Evolutionary conservation across 2,329 filamentous ascomycete species (phyloP), one percentile per base, ranked within the genome.

Genomic region (Grosmannia huntii): DNA sequence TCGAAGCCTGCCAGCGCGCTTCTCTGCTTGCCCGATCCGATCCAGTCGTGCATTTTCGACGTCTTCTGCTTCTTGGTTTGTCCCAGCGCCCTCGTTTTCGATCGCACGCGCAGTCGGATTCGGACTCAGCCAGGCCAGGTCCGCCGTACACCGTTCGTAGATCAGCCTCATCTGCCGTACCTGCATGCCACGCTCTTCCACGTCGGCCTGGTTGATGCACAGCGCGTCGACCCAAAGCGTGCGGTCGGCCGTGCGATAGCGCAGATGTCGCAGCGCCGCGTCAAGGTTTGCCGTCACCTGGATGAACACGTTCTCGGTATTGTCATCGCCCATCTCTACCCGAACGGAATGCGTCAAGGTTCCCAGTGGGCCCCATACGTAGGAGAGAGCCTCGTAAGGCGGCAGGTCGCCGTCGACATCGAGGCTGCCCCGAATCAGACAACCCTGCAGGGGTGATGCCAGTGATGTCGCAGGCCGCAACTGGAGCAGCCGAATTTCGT

Each of bases 191-290:
- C 61, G 60, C 46, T 64, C 62, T 31, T 27, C 46, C 5, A 27
- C 21, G 53, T 62, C 59, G 21, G 31, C n/a, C 56, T 62, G 62
- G 55, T 64, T 60, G 61, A 62, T 62, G 56, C 62, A 64, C 5
- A 64, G 57, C n/a, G 61, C 59, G 27, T 64, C 62, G 49, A 64
- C 57, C 62, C 62, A 64, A 41, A 63, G 57, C 25, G 57, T 33
- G 23, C 57, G 55, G 44, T 46, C 16, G 14, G 6, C 33, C 4
- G 33, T 21, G 23, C 28, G 51, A 44, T 21, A 52, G 4, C 59
- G 60, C 23, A 62, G 59, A 12, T 60, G 52, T 6, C 60, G 55
- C 46, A 62, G 57, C 11, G 59, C 60, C 31, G 46, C 28, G 52
- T 59, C 57, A 54, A 62, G 59, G 52, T 60, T 59, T 14, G 57